phyloP scores from a whole-genome alignment of 805 yeast species.

The Kodamaea hsintzibuensis region DNA sequence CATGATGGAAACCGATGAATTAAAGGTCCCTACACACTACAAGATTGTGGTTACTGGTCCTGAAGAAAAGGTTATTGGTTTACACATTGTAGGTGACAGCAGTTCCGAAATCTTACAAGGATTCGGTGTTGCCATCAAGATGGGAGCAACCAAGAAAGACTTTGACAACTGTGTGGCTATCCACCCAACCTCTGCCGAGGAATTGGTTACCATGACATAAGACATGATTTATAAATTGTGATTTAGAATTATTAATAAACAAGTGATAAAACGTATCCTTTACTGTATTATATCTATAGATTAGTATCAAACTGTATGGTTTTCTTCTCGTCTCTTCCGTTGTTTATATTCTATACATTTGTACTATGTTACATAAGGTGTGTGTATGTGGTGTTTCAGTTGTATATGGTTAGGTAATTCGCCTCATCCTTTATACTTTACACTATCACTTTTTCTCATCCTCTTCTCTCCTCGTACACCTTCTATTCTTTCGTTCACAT shows the following conservation, averaged over 20 bases:
- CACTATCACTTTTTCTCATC: no score
- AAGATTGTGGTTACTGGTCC: slow-evolving; percentile 76
- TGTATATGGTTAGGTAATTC: no score
- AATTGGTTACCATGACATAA: slow-evolving; percentile 76
- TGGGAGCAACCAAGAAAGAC: slow-evolving; percentile 98
- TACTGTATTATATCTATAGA: background rate
- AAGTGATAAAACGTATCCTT: background rate
- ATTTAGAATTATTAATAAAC: background rate
- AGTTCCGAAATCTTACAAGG: slow-evolving; percentile 96
- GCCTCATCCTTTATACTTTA: no score
- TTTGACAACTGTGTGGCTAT: slow-evolving; percentile 96
- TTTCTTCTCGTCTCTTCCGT: no score
- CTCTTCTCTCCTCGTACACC: no score
- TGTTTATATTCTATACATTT: no score
- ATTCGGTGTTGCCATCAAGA: slow-evolving; percentile 95
- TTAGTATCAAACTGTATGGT: background rate
- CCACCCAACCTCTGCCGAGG: slow-evolving; percentile 99
- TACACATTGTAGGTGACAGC: slow-evolving; percentile 89
- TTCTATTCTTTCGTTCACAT: no score
- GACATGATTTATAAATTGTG: slow-evolving; percentile 3
- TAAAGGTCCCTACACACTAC: slow-evolving; percentile 85
- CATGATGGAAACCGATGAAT: slow-evolving; percentile 59
- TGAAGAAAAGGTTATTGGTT: slow-evolving; percentile 91
- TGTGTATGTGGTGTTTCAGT: no score
- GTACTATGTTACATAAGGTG: background rate